A percentile compares a stretch with the other conserved stretches of the same genome.
Evolutionary conservation across 768 basidiomycete species (phyloP).

Genomic region (Mrakia gelida): DNA sequence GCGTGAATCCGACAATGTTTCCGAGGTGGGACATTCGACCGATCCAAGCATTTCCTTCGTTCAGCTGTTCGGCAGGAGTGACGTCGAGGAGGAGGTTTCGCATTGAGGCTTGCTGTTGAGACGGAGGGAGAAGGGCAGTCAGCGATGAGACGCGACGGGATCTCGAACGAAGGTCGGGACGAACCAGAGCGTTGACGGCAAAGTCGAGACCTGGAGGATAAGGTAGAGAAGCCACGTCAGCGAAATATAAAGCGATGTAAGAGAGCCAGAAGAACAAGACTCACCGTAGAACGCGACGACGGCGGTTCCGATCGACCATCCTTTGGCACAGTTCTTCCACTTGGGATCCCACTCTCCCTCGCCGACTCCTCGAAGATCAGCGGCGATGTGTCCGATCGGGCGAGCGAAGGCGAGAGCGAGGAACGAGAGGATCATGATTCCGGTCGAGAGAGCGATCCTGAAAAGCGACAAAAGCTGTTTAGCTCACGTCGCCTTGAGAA

Average conservation of each 20-base stretch:
- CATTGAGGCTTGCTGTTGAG: slow-evolving; percentile 30
- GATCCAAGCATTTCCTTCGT: slow-evolving; percentile 73
- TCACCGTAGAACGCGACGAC: slow-evolving; percentile 80
- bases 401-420: slow-evolving; percentile 78
- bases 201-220: slow-evolving; percentile 72
- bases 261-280: neutral
- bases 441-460: slow-evolving; percentile 75
- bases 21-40: slow-evolving; percentile 81
- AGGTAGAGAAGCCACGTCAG: neutral
- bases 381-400: slow-evolving; percentile 64
- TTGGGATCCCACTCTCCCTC: slow-evolving; percentile 83
- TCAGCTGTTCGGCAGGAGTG: slow-evolving; percentile 81
- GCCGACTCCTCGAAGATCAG: slow-evolving; percentile 70
- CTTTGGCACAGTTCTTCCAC: slow-evolving; percentile 57
- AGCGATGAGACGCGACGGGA: neutral
- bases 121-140: neutral
- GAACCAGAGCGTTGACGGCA: slow-evolving; percentile 77
- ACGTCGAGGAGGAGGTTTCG: slow-evolving; percentile 74
- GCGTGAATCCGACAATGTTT: slow-evolving; percentile 78
- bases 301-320: slow-evolving; percentile 75
- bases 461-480: neutral
- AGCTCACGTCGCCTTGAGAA: neutral
- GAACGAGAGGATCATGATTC: slow-evolving; percentile 71
- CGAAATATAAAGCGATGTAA: neutral
- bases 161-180: neutral